Conservation (phyloP, 345 rosid genomes). For the Brassica juncea region DNA sequence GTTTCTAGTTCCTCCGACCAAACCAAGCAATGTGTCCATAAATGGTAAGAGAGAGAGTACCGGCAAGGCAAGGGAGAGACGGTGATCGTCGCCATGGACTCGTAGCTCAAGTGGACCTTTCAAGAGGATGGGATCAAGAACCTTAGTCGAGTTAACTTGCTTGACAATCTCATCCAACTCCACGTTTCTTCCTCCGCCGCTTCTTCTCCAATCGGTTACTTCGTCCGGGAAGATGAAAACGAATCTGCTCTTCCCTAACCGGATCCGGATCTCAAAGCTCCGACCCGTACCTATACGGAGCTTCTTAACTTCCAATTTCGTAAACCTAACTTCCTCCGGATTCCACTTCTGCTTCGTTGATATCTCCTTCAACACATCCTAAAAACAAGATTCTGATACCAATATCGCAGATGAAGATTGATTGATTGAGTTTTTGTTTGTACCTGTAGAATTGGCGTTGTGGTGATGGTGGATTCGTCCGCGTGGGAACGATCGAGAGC, state of each 20-base stretch:
- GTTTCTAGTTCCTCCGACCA: neutral
- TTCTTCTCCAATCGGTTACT: slow-evolving; percentile 54
- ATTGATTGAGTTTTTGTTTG: neutral
- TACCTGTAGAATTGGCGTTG: slow-evolving; percentile 48
- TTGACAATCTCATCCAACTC: slow-evolving; percentile 46
- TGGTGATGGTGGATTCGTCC: slow-evolving; percentile 28
- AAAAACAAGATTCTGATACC: neutral
- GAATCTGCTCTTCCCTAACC: slow-evolving; percentile 53
- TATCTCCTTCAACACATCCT: slow-evolving; percentile 70
- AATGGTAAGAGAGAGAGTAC: slow-evolving; percentile 33
- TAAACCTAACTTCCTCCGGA: slow-evolving; percentile 41
- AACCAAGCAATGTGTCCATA: neutral
- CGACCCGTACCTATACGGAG: slow-evolving; percentile 51
- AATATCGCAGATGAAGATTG: neutral
- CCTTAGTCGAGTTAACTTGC: slow-evolving; percentile 44
- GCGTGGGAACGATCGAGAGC: slow-evolving; percentile 41
- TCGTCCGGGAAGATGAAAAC: slow-evolving; percentile 59
- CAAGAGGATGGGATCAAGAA: slow-evolving; percentile 51
- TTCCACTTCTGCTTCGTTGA: slow-evolving; percentile 62
- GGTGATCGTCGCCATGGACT: slow-evolving; percentile 41
- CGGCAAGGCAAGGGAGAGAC: slow-evolving; percentile 58
- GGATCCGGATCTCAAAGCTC: slow-evolving; percentile 66
- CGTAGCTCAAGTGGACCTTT: slow-evolving; percentile 71
- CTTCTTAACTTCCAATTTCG: slow-evolving; percentile 49
- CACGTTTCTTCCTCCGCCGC: slow-evolving; percentile 23